These are phyloP conservation scores for Tarenaya hassleriana DNA, from an alignment of 345 rosid species.

Conservation along the genomic window DNA sequence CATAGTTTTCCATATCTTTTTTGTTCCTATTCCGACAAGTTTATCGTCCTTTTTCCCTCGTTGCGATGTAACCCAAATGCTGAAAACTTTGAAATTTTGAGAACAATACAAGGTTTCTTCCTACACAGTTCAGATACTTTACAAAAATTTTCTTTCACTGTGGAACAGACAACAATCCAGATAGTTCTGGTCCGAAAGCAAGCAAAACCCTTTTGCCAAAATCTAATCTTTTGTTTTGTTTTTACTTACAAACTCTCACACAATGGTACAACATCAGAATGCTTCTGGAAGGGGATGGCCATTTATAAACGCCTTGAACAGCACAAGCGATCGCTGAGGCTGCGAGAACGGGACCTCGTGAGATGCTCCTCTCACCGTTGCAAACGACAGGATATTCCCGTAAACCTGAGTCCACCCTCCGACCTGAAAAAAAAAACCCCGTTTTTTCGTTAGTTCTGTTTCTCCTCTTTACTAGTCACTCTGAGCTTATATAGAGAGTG, in stretches of 20 bases:
- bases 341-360: conserved; percentile 97
- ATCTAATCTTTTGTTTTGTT: conserved; percentile 14
- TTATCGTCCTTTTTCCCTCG: too few relatives aligned
- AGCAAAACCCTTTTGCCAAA: conserved; percentile 17
- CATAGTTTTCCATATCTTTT: too few relatives aligned
- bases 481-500: not conserved
- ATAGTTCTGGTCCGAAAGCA: not conserved
- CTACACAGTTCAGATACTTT: conserved; percentile 27
- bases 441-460: conserved; percentile 12
- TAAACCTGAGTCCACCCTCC: conserved; percentile 99
- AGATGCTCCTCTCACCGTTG: conserved; percentile 94
- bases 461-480: not conserved
- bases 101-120: conserved; percentile 20
- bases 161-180: not conserved
- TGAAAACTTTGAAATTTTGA: not conserved
- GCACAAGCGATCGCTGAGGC: conserved; percentile 87
- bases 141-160: conserved; percentile 11
- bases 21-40: too few relatives aligned
- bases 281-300: conserved; percentile 64
- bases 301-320: conserved; percentile 64
- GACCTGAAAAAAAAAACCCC: conserved; percentile 41
- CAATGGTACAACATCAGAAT: conserved; percentile 37
- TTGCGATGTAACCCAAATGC: too few relatives aligned
- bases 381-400: conserved; percentile 68
- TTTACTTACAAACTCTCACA: conserved; percentile 23